Base-by-base conservation (phyloP, 2,329 filamentous ascomycete species). In the Zymoseptoria ardabiliae region DNA sequence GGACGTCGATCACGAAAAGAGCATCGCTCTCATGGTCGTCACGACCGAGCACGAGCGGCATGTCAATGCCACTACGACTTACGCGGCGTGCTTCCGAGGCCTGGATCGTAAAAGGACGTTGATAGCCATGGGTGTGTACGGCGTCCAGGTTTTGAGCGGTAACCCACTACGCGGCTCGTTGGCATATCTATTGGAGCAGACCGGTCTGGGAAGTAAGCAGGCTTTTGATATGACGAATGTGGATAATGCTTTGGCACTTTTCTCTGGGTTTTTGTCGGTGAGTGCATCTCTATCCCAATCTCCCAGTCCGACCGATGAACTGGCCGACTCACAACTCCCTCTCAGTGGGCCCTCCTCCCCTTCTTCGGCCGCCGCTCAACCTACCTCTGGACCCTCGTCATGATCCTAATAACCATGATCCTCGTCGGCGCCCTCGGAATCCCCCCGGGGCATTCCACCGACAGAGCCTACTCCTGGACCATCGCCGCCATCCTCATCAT, bases 401-500 rank as follows among this genome's bases (percentile, higher is more conserved):
- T 57, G n/a, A 49, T 53, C 23, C n/a, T 25, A 19, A 13, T 53
- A 1, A 57, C 45, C 6, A 45, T 57, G 50, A 50, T 50, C 2
- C 22, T 57, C 23, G 48, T 53, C 56, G 49, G 51, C 50, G 50
- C 28, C 13, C 56, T 57, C n/a, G 50, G 56, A 3, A 23, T 56
- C 3, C 54, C 54, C 19, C 41, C n/a, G n/a, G n/a, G n/a, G n/a
- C n/a, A n/a, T n/a, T n/a, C 45, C 22, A 13, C 41, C 9, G 17
- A 56, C 22, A 50, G 20, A 1, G 17, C 41, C 19, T 56, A 56
- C 45, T 56, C 54, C 21, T 49, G 41, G 35, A 21, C 35, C 19
- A 56, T 56, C n/a, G 54, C 41, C 35, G 48, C 54, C 17, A 19
- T 60, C 58, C 45, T 61, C 50, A 65, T 58, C 30, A 64, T 54